These are phyloP conservation scores for Phellinidium pouzarii DNA, from an alignment of 1,284 basidiomycete species.

Conservation along the genomic window DNA sequence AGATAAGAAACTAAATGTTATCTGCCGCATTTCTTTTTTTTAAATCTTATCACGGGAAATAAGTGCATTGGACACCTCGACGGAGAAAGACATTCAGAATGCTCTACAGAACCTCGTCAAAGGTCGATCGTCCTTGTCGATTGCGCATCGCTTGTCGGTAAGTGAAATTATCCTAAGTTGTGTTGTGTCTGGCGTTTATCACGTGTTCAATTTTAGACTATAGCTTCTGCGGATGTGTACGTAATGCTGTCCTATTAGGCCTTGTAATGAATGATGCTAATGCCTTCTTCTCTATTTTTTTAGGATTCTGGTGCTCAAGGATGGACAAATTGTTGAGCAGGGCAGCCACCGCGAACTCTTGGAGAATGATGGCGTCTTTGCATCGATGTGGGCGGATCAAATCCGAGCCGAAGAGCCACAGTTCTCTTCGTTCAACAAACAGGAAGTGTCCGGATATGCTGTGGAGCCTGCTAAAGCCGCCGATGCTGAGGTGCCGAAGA, in stretches of 20 bases:
- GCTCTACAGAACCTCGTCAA: constrained; percentile 67
- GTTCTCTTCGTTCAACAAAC: constrained; percentile 29
- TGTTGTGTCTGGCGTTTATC: constrained; percentile 20
- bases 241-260: constrained; percentile 25
- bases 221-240: constrained; percentile 68
- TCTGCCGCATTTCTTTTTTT: constrained; percentile 7
- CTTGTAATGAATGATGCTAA: constrained; percentile 4
- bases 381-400: constrained; percentile 79
- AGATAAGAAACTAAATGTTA: constrained; percentile 6
- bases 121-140: constrained; percentile 69
- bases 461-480: constrained; percentile 18
- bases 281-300: constrained; percentile 14
- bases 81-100: constrained; percentile 81
- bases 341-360: constrained; percentile 72
- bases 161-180: constrained; percentile 28
- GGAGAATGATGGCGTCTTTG: constrained; percentile 62
- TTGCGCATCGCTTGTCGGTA: constrained; percentile 75
- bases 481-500: constrained; percentile 15
- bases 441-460: constrained; percentile 38
- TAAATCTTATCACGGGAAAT: constrained; percentile 16
- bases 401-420: constrained; percentile 46
- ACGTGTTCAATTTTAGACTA: constrained; percentile 43
- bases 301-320: constrained; percentile 77
- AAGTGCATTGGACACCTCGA: constrained; percentile 76
- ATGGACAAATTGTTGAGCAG: constrained; percentile 75